These are phyloP conservation scores for Microthyrium microscopicum DNA, from an alignment of 2,329 filamentous ascomycete species.

Conservation along the genomic window DNA sequence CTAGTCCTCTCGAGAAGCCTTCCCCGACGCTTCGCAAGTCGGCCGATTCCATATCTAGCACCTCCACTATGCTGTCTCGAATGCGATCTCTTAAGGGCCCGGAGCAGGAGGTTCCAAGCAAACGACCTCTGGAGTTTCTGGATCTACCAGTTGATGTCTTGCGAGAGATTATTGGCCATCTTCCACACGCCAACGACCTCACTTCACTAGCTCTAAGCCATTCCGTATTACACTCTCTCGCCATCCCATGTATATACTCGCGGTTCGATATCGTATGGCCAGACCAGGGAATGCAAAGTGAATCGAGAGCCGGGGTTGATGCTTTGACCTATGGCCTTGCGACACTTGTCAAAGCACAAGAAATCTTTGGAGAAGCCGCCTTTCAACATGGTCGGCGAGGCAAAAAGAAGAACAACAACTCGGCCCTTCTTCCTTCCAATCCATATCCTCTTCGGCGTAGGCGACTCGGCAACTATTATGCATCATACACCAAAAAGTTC, in stretches of 20 bases:
- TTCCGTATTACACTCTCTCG: slow-evolving; percentile 57
- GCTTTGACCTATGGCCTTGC: slow-evolving; percentile 69
- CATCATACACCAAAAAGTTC: slow-evolving; percentile 65
- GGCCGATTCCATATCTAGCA: too few relatives aligned
- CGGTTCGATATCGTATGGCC: slow-evolving; percentile 84
- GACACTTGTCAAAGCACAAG: slow-evolving; percentile 58
- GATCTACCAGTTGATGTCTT: slow-evolving; percentile 66
- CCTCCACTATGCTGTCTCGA: too few relatives aligned
- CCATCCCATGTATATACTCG: slow-evolving; percentile 66
- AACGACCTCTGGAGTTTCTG: slow-evolving; percentile 46
- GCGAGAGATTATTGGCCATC: slow-evolving; percentile 61
- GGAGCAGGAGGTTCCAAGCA: slow-evolving; percentile 28
- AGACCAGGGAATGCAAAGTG: slow-evolving; percentile 45
- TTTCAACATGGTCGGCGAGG: slow-evolving; percentile 7
- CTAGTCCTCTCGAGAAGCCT: not conserved
- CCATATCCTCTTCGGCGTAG: slow-evolving; percentile 22
- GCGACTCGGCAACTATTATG: slow-evolving; percentile 56
- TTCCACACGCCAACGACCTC: slow-evolving; percentile 68
- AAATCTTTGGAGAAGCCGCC: slow-evolving; percentile 35
- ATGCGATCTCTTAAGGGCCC: slow-evolving; percentile 29
- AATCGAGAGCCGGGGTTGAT: slow-evolving; percentile 58
- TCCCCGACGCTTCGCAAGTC: slow-evolving; percentile 2
- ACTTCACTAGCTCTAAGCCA: slow-evolving; percentile 63
- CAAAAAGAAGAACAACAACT: slow-evolving; percentile 2
- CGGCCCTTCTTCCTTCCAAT: slow-evolving; percentile 8